Base-by-base conservation (phyloP, 2,329 filamentous ascomycete genomes). In the Pseudogymnoascus sp. region DNA sequence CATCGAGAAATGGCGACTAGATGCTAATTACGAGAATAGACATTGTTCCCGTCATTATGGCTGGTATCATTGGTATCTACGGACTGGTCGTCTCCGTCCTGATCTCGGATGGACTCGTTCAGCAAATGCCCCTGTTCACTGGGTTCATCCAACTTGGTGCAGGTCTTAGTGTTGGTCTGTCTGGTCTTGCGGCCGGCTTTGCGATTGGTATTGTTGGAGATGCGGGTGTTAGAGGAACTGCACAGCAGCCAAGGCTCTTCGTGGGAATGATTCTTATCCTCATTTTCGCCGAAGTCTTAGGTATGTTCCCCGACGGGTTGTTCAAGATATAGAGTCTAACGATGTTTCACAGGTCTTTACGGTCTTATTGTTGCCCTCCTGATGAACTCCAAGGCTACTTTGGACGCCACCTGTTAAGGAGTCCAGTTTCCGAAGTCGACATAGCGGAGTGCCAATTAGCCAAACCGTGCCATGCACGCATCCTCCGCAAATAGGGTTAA, bases 11-110 rank as follows among this genome's bases (percentile, higher is more conserved):
- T n/a, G 10, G 10, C 13, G 23, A 21, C 36, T 33, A 33, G 40
- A n/a, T 33, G 65, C 66, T 72, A 65, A 72, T 62, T 26, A 42
- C 7, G 60, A 60, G 40, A 60, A 9, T 70, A 97, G 93, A 97
- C 85, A 97, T 97, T 78, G 93, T 97, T 69, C 95, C 95, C 77
- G 95, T 97, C 80, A 96, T 99, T 87, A 99, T 99, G 95, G 95
- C 95, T 84, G 95, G 95, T 97, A 99, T 99, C 80, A 97, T 99
- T 80, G 95, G 91, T 89, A 97, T 99, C 79, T 99, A 95, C 82
- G 90, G 90, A 73, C 85, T 95, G 69, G 90, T 95, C 79, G 90
- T 93, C 66, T 93, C 90, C 17, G 90, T 95, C 76, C 80, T 95
- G 74, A 91, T 95, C 75, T 92, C 90, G 74, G 89, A 91, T 76